phyloP scores from a whole-genome alignment of 2,329 filamentous ascomycete genomes.

The Elsinoe fawcettii region DNA sequence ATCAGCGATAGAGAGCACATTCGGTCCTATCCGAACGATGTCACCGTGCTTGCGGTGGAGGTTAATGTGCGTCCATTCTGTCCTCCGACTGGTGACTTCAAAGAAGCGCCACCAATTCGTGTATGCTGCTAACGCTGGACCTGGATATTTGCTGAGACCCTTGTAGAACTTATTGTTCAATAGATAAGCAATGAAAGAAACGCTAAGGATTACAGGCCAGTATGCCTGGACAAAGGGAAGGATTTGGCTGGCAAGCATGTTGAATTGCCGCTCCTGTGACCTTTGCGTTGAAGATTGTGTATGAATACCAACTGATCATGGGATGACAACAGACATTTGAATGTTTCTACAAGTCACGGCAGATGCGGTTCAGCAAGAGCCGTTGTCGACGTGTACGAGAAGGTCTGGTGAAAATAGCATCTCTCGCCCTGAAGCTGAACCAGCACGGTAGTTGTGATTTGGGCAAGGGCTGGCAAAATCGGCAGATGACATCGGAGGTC shows the following conservation, averaged over 20 bases:
- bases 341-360: slow-evolving; percentile 6
- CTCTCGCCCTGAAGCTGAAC: neutral
- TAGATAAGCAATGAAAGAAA: slow-evolving; percentile 29
- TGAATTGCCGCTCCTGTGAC: slow-evolving; percentile 14
- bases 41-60: slow-evolving; percentile 66
- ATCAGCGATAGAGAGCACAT: slow-evolving; percentile 64
- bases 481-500: slow-evolving; percentile 5
- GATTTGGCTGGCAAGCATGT: slow-evolving; percentile 27
- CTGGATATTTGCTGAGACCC: slow-evolving; percentile 64
- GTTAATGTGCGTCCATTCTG: slow-evolving; percentile 59
- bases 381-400: slow-evolving; percentile 4
- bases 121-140: slow-evolving; percentile 58
- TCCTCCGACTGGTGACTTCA: slow-evolving; percentile 56
- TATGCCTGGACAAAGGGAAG: slow-evolving; percentile 28
- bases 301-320: neutral
- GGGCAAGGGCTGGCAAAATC: slow-evolving; percentile 8
- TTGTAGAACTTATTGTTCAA: slow-evolving; percentile 42
- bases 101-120: slow-evolving; percentile 69
- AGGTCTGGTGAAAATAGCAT: neutral
- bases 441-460: slow-evolving; percentile 13
- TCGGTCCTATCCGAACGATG: slow-evolving; percentile 67
- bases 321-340: slow-evolving; percentile 3
- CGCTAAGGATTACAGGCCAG: slow-evolving; percentile 35
- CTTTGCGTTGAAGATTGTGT: neutral
- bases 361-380: slow-evolving; percentile 2